phyloP scores from a whole-genome alignment of 2,329 filamentous ascomycete genomes.

The Sphaerulina populicola region DNA sequence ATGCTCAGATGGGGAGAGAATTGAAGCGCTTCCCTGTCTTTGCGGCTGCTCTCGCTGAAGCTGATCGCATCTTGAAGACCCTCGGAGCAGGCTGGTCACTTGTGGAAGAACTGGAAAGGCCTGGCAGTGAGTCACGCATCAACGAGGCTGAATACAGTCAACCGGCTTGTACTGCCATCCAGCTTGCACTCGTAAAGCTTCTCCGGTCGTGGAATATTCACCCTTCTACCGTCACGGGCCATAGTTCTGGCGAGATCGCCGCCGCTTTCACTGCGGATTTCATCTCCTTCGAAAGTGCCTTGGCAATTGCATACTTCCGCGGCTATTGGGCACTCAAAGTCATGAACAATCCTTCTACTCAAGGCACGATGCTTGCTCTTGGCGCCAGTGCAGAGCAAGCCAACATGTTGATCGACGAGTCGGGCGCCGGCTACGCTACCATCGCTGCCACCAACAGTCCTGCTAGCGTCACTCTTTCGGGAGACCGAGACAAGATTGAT shows the following conservation, averaged over 20 bases:
- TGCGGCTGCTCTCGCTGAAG: not conserved
- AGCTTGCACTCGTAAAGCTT: constrained; percentile 44
- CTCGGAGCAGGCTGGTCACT: constrained; percentile 1
- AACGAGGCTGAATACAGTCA: constrained; percentile 38
- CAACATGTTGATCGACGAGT: not conserved
- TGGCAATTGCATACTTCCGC: constrained; percentile 23
- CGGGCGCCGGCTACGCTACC: constrained; percentile 5
- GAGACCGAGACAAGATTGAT: constrained; percentile 26
- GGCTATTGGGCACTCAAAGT: constrained; percentile 3
- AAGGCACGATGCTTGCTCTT: constrained; percentile 14
- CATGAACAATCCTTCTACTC: not conserved
- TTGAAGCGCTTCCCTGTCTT: constrained; percentile 1
- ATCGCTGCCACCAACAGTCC: constrained; percentile 36
- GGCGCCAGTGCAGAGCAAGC: constrained; percentile 1
- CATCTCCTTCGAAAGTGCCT: constrained; percentile 16
- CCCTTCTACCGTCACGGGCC: constrained; percentile 26
- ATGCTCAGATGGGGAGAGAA: constrained; percentile 7
- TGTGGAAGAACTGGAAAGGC: constrained; percentile 11
- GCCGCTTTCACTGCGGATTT: constrained; percentile 28
- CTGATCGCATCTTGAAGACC: not conserved
- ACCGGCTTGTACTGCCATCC: constrained; percentile 48
- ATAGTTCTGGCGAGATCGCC: constrained; percentile 31
- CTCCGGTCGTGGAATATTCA: constrained; percentile 20
- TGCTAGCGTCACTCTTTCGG: not conserved
- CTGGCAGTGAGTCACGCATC: constrained; percentile 5